Evolutionary conservation across 2,329 filamentous ascomycete genomes (phyloP), one percentile per base, ranked within the genome.

Genomic region (Escovopsis sp.): DNA sequence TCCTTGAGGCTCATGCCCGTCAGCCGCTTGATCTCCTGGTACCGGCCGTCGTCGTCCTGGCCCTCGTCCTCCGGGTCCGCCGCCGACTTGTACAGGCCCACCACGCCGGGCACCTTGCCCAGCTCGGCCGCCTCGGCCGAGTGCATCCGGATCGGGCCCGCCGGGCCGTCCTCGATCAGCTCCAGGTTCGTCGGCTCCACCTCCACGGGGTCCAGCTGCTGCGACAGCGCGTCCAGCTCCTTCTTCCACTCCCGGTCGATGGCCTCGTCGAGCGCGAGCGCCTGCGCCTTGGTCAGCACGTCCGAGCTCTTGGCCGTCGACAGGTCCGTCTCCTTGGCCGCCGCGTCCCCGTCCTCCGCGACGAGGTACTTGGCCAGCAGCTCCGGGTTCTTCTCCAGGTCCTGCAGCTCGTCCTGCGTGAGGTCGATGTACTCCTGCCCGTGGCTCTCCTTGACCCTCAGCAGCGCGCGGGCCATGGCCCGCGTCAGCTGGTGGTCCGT

Each of bases 1-100:
- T 78, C 62, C 39, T 55, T 50, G 43, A 78, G 62, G 14, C 51
- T 64, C 59, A 79, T 57, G 49, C 74, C 73, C 39, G 72, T 76
- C 47, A 68, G 59, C 48, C 62, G 64, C 62, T 74, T 74, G 51
- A 74, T 58, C 46, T 69, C 63, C 51, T 67, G 60, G 57, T 64
- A 76, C 39, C 60, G 52, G 46, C 71, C 71, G 16, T 62, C 57
- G 50, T 70, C 66, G 57, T 76, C 72, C 47, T 66, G 55, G 24
- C 65, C 69, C 36, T 63, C 53, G 49, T 75, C 72, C 45, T 63
- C 68, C 7, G 66, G 65, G 52, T 74, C 70, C 37, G 62, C 57
- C 33, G 63, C 56, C 44, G 57, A 55, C 52, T 67, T 69, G 64
- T 70, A 74, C 49, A 64, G 51, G 44, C 71, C 70, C 48, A 61